Evolutionary conservation across 2,329 filamentous ascomycete genomes (phyloP).

Genomic region (Metarhizium sp.): DNA sequence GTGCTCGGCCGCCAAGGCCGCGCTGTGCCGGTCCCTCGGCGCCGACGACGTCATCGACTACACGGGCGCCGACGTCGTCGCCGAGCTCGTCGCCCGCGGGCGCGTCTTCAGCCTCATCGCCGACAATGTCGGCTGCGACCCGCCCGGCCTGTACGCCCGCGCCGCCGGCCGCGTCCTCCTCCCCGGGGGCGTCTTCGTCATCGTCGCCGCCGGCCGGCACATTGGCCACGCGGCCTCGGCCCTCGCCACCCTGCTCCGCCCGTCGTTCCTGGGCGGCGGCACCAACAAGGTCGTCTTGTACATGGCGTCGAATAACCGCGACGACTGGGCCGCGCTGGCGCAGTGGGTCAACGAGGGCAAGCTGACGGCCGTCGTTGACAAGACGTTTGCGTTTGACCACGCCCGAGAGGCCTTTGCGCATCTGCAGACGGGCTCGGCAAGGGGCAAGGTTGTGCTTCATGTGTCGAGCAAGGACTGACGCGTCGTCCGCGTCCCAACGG

Average conservation of each 20-base stretch:
- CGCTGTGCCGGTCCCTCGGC: slow-evolving; percentile 48
- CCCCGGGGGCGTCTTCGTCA: slow-evolving; percentile 37
- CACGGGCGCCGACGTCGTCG: slow-evolving; percentile 37
- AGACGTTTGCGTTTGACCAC: slow-evolving; percentile 46
- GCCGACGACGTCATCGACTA: slow-evolving; percentile 60
- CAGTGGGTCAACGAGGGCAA: slow-evolving; percentile 49
- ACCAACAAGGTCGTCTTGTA: slow-evolving; percentile 33
- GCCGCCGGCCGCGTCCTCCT: slow-evolving; percentile 38
- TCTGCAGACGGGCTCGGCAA: slow-evolving; percentile 47
- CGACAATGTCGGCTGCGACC: slow-evolving; percentile 48
- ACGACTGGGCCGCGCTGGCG: slow-evolving; percentile 40
- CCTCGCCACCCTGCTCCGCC: slow-evolving; percentile 16
- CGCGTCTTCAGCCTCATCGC: slow-evolving; percentile 41
- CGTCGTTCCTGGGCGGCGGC: slow-evolving; percentile 27
- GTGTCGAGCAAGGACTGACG: background rate
- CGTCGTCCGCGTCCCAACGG: too few relatives aligned
- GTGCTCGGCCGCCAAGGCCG: slow-evolving; percentile 50
- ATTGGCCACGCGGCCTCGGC: slow-evolving; percentile 15
- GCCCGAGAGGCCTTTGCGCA: slow-evolving; percentile 46
- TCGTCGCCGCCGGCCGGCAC: slow-evolving; percentile 34
- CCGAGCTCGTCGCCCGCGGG: slow-evolving; percentile 34
- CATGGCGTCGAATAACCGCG: slow-evolving; percentile 27
- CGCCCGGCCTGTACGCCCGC: slow-evolving; percentile 41
- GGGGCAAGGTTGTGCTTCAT: slow-evolving; percentile 37
- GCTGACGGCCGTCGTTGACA: slow-evolving; percentile 46